A percentile compares a stretch with the other conserved stretches of the same genome.
Conservation (phyloP, 495 filamentous ascomycete species). For the Penicillium goetzii region DNA sequence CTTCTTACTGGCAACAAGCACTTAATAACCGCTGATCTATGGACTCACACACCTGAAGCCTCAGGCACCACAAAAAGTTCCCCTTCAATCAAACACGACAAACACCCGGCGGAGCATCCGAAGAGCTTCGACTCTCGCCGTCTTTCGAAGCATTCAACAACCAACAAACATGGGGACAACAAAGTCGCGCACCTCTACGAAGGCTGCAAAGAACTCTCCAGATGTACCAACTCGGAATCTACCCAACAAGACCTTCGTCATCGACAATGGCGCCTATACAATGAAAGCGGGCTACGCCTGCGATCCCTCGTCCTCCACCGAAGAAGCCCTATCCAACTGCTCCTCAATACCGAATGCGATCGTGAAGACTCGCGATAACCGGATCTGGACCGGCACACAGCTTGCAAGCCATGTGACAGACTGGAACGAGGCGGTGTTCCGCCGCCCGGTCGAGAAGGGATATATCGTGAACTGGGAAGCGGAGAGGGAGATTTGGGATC, state of each 20-base stretch:
- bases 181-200: constrained; percentile 43
- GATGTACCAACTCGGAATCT: constrained; percentile 33
- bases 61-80: constrained; percentile 8
- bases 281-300: constrained; percentile 89
- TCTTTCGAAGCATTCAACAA: constrained; percentile 12
- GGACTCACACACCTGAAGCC: not conserved
- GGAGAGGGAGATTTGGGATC: constrained; percentile 95
- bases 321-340: constrained; percentile 56
- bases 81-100: constrained; percentile 27
- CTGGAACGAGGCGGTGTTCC: constrained; percentile 86
- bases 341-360: constrained; percentile 84
- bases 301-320: constrained; percentile 32
- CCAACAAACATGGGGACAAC: constrained; percentile 39
- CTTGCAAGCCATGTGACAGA: constrained; percentile 75
- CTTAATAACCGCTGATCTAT: too few relatives aligned
- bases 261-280: constrained; percentile 93
- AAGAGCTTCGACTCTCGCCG: constrained; percentile 8
- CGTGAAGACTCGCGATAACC: constrained; percentile 77
- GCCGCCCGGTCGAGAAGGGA: constrained; percentile 92
- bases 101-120: constrained; percentile 22
- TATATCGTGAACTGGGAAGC: constrained; percentile 97
- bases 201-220: constrained; percentile 36
- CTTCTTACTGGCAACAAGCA: too few relatives aligned
- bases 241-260: constrained; percentile 73
- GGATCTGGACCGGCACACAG: constrained; percentile 77